Base-by-base conservation (phyloP, 176 grass and related monocot genomes). In the Paspalum notatum region DNA sequence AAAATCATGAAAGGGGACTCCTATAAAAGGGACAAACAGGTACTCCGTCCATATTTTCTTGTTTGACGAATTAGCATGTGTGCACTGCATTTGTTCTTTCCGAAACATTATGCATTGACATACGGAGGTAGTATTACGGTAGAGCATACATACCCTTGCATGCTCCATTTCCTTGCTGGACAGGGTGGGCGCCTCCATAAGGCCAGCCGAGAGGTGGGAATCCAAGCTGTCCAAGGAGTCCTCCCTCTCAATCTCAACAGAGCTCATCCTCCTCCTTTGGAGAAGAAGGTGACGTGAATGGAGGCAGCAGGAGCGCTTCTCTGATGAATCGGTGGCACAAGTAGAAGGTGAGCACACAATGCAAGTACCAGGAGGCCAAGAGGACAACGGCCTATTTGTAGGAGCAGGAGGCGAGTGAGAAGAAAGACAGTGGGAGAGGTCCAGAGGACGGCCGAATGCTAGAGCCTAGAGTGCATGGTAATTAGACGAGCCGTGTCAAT, bases 171-270 rank as follows among this genome's bases (percentile, higher is more conserved):
- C 41, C 66, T 48, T 25, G 43, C n/a, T 25, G n/a, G 42, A 8
- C 21, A 69, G 12, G n/a, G 66, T 69, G 42, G 43, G 66, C n/a
- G 66, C 66, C 43, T 69, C 66, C 66, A 69, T 6, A 9, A 69
- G 6, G 12, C 12, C 42, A 8, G 7, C n/a, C 5, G 40, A 46
- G 66, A 45, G 66, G 43, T 69, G 47, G 66, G 12, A 47, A 69
- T 48, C 66, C n/a, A 68, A 13, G 20, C 2, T 45, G 5, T 14
- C 41, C 5, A 68, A 13, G 20, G 20, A 14, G 20, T 46, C 66
- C 43, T 69, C n/a, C 1, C n/a, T 46, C 6, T 44, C 66, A 22
- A 69, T 46, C 6, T 44, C 66, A 22, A 47, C 13, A 45, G 66
- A 69, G 66, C n/a, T 47, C 66, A 69, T 69, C 43, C n/a, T 69